These are phyloP conservation scores for Hypoxylon sp. DNA, from an alignment of 2,329 filamentous ascomycete species.

Conservation along the genomic window DNA sequence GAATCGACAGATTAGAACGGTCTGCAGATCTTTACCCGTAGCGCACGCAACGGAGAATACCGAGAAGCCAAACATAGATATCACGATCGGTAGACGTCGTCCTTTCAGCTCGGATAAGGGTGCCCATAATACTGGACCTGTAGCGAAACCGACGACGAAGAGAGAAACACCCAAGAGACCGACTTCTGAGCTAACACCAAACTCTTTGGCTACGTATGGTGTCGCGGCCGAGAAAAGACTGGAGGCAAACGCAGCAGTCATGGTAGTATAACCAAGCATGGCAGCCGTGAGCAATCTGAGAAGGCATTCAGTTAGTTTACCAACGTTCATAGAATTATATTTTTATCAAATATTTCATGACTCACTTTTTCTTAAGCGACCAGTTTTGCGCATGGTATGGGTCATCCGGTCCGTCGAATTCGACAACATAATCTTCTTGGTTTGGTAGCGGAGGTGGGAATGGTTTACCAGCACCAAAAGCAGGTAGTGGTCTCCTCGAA, in stretches of 20 bases:
- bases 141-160: slow-evolving; percentile 75
- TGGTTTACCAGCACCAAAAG: slow-evolving; percentile 77
- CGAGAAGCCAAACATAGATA: slow-evolving; percentile 74
- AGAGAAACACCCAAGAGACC: slow-evolving; percentile 72
- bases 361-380: slow-evolving; percentile 78
- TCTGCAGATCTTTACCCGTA: slow-evolving; percentile 72
- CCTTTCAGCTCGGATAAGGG: slow-evolving; percentile 78
- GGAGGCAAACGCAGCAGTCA: slow-evolving; percentile 76
- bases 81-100: slow-evolving; percentile 67
- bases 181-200: slow-evolving; percentile 68
- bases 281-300: slow-evolving; percentile 66
- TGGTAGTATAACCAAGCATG: slow-evolving; percentile 77
- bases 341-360: slow-evolving; percentile 28
- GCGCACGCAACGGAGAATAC: slow-evolving; percentile 72
- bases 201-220: slow-evolving; percentile 62
- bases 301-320: slow-evolving; percentile 26
- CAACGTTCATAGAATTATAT: no score
- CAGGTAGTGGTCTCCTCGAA: slow-evolving; percentile 68
- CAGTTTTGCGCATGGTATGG: slow-evolving; percentile 90
- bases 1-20: slow-evolving; percentile 76
- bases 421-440: slow-evolving; percentile 80
- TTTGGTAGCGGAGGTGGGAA: slow-evolving; percentile 75
- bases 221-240: slow-evolving; percentile 78
- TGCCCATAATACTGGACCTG: slow-evolving; percentile 71
- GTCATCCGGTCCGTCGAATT: slow-evolving; percentile 85